Base-by-base conservation (phyloP, 495 filamentous ascomycete genomes). In the Penicillium ochrochloron region DNA sequence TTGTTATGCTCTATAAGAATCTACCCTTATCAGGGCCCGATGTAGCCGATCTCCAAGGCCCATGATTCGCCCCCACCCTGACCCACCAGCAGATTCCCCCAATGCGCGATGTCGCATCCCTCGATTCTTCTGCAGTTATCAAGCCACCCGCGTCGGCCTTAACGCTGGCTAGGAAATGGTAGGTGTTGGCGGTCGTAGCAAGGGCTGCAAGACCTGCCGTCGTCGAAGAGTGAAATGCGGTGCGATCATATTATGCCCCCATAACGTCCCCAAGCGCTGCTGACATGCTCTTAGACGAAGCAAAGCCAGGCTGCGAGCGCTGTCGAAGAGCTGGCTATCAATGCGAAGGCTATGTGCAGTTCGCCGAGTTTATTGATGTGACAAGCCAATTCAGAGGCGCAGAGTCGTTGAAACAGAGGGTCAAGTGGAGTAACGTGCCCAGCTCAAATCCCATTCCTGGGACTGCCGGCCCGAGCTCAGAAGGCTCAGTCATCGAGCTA, bases 171-270 rank as follows among this genome's bases (percentile, higher is more conserved):
- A 12, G 21, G 35, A 17, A 12, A 70, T 70, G 67, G 67, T 70
- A 5, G 61, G 64, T 9, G 33, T 66, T 11, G 64, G 61, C 19
- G 67, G 67, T 25, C 64, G 63, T 25, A 67, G 61, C 35, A 70
- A 66, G 62, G 67, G 53, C 33, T 73, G 71, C 52, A 70, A 63
- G 41, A 73, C 69, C n/a, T 73, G 71, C 42, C 69, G 64, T 10
- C 62, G 64, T 17, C 64, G 71, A 44, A 71, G 64, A 66, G 66
- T 71, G 4, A 71, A 73, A 60, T 70, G 69, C 60, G 68, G 68
- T 73, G 29, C 44, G 59, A 39, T 31, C 8, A 21, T 23, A 23
- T 8, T 8, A 31, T 41, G 3, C 19, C 23, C 17, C 34, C 6
- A 23, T 10, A 1, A 1, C 7, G 5, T 23, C n/a, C n/a, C 8